phyloP scores from a whole-genome alignment of 768 basidiomycete genomes.

The Botryobasidium botryosum region DNA sequence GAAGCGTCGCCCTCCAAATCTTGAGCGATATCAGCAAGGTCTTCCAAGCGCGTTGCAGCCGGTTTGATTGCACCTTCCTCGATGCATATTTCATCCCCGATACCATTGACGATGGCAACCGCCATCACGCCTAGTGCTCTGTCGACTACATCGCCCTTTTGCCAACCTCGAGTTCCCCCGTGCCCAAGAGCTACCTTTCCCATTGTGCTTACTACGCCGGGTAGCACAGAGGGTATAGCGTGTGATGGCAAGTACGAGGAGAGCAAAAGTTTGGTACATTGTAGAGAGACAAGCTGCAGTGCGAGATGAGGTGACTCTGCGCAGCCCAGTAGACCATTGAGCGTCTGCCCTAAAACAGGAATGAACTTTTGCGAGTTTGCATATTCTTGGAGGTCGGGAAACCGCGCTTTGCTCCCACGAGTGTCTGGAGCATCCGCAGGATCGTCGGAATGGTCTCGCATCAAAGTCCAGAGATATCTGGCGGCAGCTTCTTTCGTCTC shows the following conservation, averaged over 20 bases:
- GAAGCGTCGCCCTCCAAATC: background rate
- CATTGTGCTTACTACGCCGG: slow-evolving; percentile 68
- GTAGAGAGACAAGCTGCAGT: slow-evolving; percentile 50
- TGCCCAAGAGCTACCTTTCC: slow-evolving; percentile 48
- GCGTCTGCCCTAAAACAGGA: slow-evolving; percentile 68
- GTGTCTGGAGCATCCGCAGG: slow-evolving; percentile 11
- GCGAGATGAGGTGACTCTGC: slow-evolving; percentile 37
- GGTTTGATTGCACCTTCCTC: slow-evolving; percentile 38
- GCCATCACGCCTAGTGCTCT: slow-evolving; percentile 41
- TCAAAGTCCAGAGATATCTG: slow-evolving; percentile 42
- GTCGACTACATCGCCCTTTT: slow-evolving; percentile 50
- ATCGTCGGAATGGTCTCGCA: slow-evolving; percentile 37
- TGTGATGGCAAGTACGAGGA: slow-evolving; percentile 26
- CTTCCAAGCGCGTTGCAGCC: slow-evolving; percentile 41
- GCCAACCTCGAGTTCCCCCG: slow-evolving; percentile 33
- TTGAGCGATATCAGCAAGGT: slow-evolving; percentile 26
- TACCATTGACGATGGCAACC: slow-evolving; percentile 33
- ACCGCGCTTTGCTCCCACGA: slow-evolving; percentile 10
- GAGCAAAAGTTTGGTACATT: slow-evolving; percentile 38
- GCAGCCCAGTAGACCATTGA: slow-evolving; percentile 51
- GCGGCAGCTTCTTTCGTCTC: slow-evolving; percentile 69
- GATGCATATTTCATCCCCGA: slow-evolving; percentile 53
- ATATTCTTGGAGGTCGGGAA: slow-evolving; percentile 26
- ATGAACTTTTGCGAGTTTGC: slow-evolving; percentile 36
- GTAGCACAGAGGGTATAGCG: slow-evolving; percentile 53